Evolutionary conservation across 2,329 filamentous ascomycete genomes (phyloP), one percentile per base, ranked within the genome.

Genomic region (Coccinonectria pachysandricola): DNA sequence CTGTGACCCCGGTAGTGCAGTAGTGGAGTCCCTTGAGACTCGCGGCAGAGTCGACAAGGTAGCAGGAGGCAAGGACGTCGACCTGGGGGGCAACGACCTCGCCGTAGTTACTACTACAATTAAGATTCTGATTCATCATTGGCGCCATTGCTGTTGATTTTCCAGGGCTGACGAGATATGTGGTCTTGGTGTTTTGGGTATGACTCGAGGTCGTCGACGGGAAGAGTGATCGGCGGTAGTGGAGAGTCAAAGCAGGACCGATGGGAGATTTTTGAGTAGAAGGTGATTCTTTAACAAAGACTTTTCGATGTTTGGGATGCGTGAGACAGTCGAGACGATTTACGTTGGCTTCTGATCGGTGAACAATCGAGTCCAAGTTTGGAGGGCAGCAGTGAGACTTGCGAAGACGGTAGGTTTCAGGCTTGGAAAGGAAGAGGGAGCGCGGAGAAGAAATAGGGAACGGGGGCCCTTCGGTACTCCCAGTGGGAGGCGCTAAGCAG

Each of bases 31-130:
- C 82, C 57, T 78, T 77, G 49, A 94, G 70, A 52, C 65, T 70
- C 56, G 75, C 69, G 46, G 76, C 70, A 50, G 65, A 64, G 60
- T 87, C 76, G 58, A 88, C 83, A 48, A 82, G 66, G 65, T 94
- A 95, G 72, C 85, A 92, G 58, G 79, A 87, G 62, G 87, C 86
- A 65, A 88, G 79, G 60, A 91, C 77, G 57, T 81, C 80, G 65
- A 75, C 68, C 58, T 65, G 65, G 48, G 70, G 68, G 61, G 57
- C 64, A 59, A 64, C 63, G 63, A 61, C 68, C 66, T 73, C 73
- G 69, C 74, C 71, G 71, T 76, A 82, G 82, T 75, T 80, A 77
- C 70, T 82, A 72, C 70, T 75, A 68, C 68, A 70, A 66, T 64
- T 74, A 64, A 64, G 68, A 62, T 62, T 72, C 59, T 71, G 68